phyloP scores from a whole-genome alignment of 331 rosid species.

The Erythrophleum ivorense region DNA sequence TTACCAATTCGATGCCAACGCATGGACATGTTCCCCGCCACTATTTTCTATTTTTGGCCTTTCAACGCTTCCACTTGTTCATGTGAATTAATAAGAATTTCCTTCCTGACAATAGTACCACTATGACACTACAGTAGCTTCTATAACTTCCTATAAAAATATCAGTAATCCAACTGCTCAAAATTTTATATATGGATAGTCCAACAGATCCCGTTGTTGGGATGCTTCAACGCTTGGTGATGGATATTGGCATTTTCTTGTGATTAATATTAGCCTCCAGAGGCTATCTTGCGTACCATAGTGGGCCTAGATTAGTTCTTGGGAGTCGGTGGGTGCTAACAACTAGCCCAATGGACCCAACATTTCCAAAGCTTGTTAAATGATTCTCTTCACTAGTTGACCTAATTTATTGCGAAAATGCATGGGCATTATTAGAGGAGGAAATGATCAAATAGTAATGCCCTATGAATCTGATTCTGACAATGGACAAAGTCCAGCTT shows the following conservation, averaged over 20 bases:
- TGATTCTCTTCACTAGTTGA: background rate
- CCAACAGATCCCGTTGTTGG: no score
- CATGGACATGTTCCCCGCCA: no score
- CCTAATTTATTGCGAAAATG: background rate
- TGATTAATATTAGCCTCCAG: background rate
- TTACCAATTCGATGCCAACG: background rate
- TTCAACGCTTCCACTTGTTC: no score
- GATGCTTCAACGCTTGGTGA: no score
- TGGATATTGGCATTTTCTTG: no score
- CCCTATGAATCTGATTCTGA: background rate
- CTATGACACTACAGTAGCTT: no score
- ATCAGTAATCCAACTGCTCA: no score
- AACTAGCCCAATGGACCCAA: background rate
- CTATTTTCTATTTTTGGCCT: no score
- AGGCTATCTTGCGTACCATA: background rate
- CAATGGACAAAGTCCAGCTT: constrained; percentile 44
- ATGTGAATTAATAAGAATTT: no score
- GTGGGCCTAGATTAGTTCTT: background rate
- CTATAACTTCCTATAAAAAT: no score
- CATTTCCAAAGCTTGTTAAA: background rate
- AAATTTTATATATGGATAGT: no score
- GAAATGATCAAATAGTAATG: background rate
- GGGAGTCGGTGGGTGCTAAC: background rate
- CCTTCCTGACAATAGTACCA: no score
- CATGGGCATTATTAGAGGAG: background rate